These are phyloP conservation scores for Haberlea rhodopensis DNA, from an alignment of 257 asterid genomes.

Conservation along the genomic window DNA sequence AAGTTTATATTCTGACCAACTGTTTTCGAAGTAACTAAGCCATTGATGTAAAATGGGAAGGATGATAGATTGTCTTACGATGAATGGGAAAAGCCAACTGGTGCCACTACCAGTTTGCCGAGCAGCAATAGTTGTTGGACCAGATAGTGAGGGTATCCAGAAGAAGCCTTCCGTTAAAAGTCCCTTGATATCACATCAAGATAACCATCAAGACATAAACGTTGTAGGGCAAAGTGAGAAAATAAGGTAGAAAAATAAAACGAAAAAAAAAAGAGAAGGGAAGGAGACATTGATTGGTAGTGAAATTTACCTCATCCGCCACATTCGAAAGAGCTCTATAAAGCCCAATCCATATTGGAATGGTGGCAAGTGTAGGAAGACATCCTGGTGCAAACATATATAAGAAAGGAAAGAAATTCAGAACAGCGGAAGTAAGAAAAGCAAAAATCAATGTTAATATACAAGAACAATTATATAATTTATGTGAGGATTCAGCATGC, in stretches of 20 bases:
- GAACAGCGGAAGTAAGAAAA: slow-evolving; percentile 8
- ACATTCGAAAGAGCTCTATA: slow-evolving; percentile 97
- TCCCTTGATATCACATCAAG: slow-evolving; percentile 51
- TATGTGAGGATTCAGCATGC: slow-evolving; percentile 15
- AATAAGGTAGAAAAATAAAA: neutral
- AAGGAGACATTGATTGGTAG: slow-evolving; percentile 1
- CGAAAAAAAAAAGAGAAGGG: neutral
- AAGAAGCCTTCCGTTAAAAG: slow-evolving; percentile 95
- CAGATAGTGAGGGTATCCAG: slow-evolving; percentile 98
- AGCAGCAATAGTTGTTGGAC: slow-evolving; percentile 90
- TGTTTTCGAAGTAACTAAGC: slow-evolving; percentile 1
- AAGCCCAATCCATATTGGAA: slow-evolving; percentile 99
- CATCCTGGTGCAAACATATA: slow-evolving; percentile 66
- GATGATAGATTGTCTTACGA: slow-evolving; percentile 51
- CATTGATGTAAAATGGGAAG: slow-evolving; percentile 22
- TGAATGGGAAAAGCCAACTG: slow-evolving; percentile 94
- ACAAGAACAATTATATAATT: slow-evolving; percentile 13
- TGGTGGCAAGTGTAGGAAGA: slow-evolving; percentile 97
- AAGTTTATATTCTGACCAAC: slow-evolving; percentile 6
- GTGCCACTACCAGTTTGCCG: slow-evolving; percentile 92
- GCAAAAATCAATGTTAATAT: slow-evolving; percentile 5
- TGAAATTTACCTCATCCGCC: slow-evolving; percentile 78
- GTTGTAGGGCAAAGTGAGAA: slow-evolving; percentile 12
- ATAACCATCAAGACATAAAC: slow-evolving; percentile 20
- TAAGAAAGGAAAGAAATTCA: slow-evolving; percentile 7